A percentile compares a stretch with the other conserved stretches of the same genome.
Evolutionary conservation across 2,329 filamentous ascomycete genomes (phyloP).

Genomic region (Dactylonectria macrodidyma): DNA sequence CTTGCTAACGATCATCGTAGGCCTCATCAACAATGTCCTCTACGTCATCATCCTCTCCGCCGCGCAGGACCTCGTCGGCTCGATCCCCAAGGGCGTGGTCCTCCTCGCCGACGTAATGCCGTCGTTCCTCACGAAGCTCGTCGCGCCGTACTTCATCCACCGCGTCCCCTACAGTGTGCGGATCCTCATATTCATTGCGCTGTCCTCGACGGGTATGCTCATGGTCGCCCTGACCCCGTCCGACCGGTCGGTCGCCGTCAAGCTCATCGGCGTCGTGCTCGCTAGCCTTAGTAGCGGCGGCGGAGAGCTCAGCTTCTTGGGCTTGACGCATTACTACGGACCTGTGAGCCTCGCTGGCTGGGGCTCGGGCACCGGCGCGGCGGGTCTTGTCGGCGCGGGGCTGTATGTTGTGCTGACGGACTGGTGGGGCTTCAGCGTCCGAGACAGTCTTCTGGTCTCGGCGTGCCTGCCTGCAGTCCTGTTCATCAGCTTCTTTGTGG

Average conservation of each 20-base stretch:
- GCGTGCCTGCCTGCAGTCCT: constrained; percentile 87
- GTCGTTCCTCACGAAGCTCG: constrained; percentile 88
- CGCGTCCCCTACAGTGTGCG: constrained; percentile 84
- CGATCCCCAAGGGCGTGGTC: constrained; percentile 92
- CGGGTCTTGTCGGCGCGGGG: constrained; percentile 88
- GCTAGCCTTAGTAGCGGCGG: constrained; percentile 89
- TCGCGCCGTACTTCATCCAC: constrained; percentile 95
- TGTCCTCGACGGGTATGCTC: constrained; percentile 90
- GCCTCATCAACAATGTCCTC: constrained; percentile 92
- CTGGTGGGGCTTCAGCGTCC: constrained; percentile 81
- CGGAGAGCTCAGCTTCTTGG: constrained; percentile 92
- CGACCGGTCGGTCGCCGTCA: constrained; percentile 75
- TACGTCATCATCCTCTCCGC: constrained; percentile 97
- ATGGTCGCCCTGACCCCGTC: constrained; percentile 85
- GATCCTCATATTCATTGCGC: constrained; percentile 79
- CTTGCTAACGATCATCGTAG: constrained; percentile 43
- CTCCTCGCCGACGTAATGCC: constrained; percentile 94
- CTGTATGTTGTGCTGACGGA: constrained; percentile 91
- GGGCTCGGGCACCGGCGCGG: constrained; percentile 93
- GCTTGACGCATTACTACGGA: constrained; percentile 94
- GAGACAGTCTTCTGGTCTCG: constrained; percentile 81
- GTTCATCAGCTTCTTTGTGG: constrained; percentile 86
- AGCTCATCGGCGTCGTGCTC: constrained; percentile 86
- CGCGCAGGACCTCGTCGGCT: constrained; percentile 94
- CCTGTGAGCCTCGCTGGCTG: constrained; percentile 89